phyloP scores from a whole-genome alignment of 208 protist genomes.

The Trypanosoma conorhini region DNA sequence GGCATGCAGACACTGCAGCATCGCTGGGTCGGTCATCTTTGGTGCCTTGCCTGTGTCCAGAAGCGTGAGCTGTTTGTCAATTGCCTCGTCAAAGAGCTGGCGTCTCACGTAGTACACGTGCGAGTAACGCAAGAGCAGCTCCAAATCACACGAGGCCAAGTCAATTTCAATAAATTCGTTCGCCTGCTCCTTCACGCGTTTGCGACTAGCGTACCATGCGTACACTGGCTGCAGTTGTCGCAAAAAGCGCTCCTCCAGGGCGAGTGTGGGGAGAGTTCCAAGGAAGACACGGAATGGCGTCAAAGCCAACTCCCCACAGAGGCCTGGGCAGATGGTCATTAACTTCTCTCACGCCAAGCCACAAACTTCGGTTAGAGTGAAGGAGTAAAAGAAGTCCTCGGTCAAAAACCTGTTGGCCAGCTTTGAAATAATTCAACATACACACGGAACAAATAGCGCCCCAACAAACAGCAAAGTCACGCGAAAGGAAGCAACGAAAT shows the following conservation, averaged over 20 bases:
- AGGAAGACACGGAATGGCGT: conserved; percentile 80
- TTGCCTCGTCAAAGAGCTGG: conserved; percentile 71
- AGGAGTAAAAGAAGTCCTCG: not conserved
- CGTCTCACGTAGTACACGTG: conserved; percentile 85
- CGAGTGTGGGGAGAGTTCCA: conserved; percentile 65
- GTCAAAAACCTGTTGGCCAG: not conserved
- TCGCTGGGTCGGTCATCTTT: conserved; percentile 51
- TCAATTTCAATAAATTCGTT: conserved; percentile 91
- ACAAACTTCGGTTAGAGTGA: not conserved
- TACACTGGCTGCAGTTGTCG: conserved; percentile 81
- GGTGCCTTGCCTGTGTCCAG: conserved; percentile 77
- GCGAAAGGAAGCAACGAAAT: too few relatives aligned
- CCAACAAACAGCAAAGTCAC: too few relatives aligned
- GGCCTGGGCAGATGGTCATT: conserved; percentile 79
- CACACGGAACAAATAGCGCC: conserved; percentile 16
- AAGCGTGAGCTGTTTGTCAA: conserved; percentile 79
- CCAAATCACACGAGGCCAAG: conserved; percentile 77
- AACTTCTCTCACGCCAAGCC: not conserved
- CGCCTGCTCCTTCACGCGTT: conserved; percentile 87
- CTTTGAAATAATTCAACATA: not conserved
- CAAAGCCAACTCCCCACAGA: conserved; percentile 73
- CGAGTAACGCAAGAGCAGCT: conserved; percentile 84
- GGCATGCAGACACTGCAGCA: conserved; percentile 58
- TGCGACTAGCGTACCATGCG: conserved; percentile 83
- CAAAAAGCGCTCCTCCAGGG: conserved; percentile 77